Evolutionary conservation across 31 red algal genomes (phyloP), one percentile per base, ranked within the genome.

Genomic region (Porphyra umbilicalis): DNA sequence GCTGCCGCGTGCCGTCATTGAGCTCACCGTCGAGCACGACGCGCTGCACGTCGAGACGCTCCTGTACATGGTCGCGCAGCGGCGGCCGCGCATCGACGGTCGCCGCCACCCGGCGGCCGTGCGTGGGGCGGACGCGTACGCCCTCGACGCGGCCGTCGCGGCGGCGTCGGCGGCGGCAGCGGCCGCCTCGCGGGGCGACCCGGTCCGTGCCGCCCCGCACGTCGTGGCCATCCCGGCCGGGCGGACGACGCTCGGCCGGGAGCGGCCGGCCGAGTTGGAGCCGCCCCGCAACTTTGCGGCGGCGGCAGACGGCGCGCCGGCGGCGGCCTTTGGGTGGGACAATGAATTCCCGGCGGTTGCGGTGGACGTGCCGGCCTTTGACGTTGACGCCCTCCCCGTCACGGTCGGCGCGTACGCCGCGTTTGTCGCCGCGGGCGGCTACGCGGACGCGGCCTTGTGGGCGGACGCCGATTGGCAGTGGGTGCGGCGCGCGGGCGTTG

Each of bases 11-110:
- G 76, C 36, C 13, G 67, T 35, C 16, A 11, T n/a, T 0, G 76
- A 38, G 71, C 87, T 92, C 30, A 32, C 25, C 20, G 75, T 79
- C 77, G 92, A 95, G 42, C 92, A 95, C 77, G 92, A 95, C 10
- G 11, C 78, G 20, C 92, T 95, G 92, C 92, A 95, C 71, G 39
- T 91, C 75, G 92, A 95, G 33, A 95, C 92, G 10, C 79, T 95
- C 67, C 39, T 76, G 11, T 95, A 95, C 81, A 95, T 95, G 92
- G 44, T 89, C 8, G 79, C 83, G 0, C 89, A 92, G 36, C 18
- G 57, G 33, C 35, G 81, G 57, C 11, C 30, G 71, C 71, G 71
- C 14, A 33, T 76, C 34, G 11, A 74, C 20, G 34, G 32, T 44
- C 15, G 25, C 32, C 33, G 46, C 14, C 75, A 9, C 16, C 46